phyloP scores from a whole-genome alignment of 2,329 filamentous ascomycete species.

The Arachnomyces sp. region DNA sequence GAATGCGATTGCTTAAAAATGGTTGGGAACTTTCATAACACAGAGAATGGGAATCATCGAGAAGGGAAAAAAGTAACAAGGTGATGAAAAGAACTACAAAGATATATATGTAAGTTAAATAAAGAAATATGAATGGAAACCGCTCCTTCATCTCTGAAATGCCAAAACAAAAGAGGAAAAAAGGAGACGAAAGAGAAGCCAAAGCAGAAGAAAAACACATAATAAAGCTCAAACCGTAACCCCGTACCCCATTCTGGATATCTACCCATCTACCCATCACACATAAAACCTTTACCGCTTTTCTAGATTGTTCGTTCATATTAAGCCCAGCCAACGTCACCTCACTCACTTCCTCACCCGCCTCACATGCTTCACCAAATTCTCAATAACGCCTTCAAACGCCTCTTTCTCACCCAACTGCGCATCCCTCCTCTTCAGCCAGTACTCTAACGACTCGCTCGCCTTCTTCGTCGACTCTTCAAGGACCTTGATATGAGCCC shows the following conservation, averaged over 20 bases:
- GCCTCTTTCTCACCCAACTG: conserved; percentile 85
- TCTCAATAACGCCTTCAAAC: conserved; percentile 94
- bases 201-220: conserved; percentile 1
- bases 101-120: too few species aligned
- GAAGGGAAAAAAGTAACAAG: too few species aligned
- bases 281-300: background rate
- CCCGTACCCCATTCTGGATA: too few species aligned
- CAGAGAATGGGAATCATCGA: too few species aligned
- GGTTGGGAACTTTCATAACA: too few species aligned
- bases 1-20: too few species aligned
- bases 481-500: conserved; percentile 60
- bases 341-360: conserved; percentile 63
- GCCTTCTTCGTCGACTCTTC: conserved; percentile 62
- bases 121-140: too few species aligned
- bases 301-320: too few species aligned
- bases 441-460: conserved; percentile 74
- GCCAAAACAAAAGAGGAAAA: too few species aligned
- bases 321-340: conserved; percentile 8
- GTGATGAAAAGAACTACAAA: too few species aligned
- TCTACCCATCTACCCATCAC: background rate
- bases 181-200: too few species aligned
- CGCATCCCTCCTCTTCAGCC: conserved; percentile 77
- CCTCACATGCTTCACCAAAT: conserved; percentile 82
- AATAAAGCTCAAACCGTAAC: background rate
- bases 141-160: too few species aligned